These are phyloP conservation scores for Trichoderma aggressivum DNA, from an alignment of 2,329 filamentous ascomycete species.

Conservation along the genomic window DNA sequence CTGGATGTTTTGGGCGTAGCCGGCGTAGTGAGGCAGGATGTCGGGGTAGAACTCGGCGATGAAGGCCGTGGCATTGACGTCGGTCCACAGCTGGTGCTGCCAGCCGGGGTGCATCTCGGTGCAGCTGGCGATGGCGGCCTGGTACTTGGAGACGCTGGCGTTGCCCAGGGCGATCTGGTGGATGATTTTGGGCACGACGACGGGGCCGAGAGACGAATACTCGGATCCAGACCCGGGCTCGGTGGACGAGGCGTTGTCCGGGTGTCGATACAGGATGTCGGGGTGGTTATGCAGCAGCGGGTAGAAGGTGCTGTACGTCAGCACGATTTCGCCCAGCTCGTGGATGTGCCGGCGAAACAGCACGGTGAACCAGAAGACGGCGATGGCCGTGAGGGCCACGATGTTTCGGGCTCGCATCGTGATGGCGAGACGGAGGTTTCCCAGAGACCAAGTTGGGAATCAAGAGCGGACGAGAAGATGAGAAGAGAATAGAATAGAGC, in stretches of 20 bases:
- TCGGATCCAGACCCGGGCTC: neutral
- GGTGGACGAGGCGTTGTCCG: neutral
- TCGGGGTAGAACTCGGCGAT: slow-evolving; percentile 24
- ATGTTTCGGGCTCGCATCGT: slow-evolving; percentile 17
- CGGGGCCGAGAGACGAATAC: neutral
- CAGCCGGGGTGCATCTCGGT: slow-evolving; percentile 23
- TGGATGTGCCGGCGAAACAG: slow-evolving; percentile 16
- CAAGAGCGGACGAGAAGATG: neutral
- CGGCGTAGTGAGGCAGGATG: slow-evolving; percentile 24
- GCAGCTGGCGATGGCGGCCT: slow-evolving; percentile 23
- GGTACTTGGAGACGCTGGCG: slow-evolving; percentile 39
- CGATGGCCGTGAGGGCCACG: slow-evolving; percentile 11
- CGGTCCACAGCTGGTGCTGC: slow-evolving; percentile 25
- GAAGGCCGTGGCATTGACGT: slow-evolving; percentile 25
- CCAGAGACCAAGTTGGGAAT: neutral
- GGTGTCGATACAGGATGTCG: slow-evolving; percentile 16
- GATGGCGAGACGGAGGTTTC: neutral
- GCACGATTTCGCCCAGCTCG: slow-evolving; percentile 16
- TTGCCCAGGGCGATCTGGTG: slow-evolving; percentile 38
- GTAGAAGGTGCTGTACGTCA: slow-evolving; percentile 20
- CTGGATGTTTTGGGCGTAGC: slow-evolving; percentile 25
- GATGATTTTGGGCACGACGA: slow-evolving; percentile 22
- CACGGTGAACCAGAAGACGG: slow-evolving; percentile 14
- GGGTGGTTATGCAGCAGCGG: slow-evolving; percentile 15
- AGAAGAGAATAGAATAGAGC: neutral